phyloP scores from a whole-genome alignment of 2,329 filamentous ascomycete genomes.

The Penicillium sp. region DNA sequence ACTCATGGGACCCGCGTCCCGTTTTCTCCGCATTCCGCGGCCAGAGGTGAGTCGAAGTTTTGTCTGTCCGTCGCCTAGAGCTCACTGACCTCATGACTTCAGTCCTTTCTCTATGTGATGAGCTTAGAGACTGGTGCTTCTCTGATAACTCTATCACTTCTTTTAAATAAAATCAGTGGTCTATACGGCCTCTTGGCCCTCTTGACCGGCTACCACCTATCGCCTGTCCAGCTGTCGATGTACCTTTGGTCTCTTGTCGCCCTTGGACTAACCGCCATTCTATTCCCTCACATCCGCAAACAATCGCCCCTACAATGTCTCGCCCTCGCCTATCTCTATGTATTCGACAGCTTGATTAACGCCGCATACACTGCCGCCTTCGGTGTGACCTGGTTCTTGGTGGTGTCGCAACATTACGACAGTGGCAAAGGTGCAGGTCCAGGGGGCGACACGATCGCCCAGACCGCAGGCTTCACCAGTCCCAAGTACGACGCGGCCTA shows the following conservation, averaged over 20 bases:
- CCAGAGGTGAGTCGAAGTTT: conserved; percentile 38
- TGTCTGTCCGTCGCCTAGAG: conserved; percentile 8
- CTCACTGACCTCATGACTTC: conserved; percentile 22
- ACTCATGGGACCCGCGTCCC: conserved; percentile 40
- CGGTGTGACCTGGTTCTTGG: conserved; percentile 79
- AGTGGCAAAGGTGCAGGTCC: conserved; percentile 44
- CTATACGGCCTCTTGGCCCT: conserved; percentile 87
- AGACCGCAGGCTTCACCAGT: conserved; percentile 62
- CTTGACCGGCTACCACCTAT: conserved; percentile 79
- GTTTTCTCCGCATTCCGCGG: conserved; percentile 49
- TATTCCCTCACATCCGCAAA: conserved; percentile 74
- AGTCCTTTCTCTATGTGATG: conserved; percentile 79
- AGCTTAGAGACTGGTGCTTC: conserved; percentile 82
- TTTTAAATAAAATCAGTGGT: conserved; percentile 90
- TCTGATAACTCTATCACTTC: conserved; percentile 73
- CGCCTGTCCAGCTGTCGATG: conserved; percentile 78
- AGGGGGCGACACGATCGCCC: conserved; percentile 56
- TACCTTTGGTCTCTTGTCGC: conserved; percentile 81
- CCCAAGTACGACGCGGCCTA: conserved; percentile 59
- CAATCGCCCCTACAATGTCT: conserved; percentile 76
- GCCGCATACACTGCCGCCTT: conserved; percentile 77
- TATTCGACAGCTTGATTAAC: conserved; percentile 78
- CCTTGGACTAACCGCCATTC: conserved; percentile 63
- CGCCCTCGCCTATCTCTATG: conserved; percentile 78
- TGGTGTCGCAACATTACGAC: conserved; percentile 58